Conservation (phyloP, 768 basidiomycete genomes). For the Gautieria morchelliformis region DNA sequence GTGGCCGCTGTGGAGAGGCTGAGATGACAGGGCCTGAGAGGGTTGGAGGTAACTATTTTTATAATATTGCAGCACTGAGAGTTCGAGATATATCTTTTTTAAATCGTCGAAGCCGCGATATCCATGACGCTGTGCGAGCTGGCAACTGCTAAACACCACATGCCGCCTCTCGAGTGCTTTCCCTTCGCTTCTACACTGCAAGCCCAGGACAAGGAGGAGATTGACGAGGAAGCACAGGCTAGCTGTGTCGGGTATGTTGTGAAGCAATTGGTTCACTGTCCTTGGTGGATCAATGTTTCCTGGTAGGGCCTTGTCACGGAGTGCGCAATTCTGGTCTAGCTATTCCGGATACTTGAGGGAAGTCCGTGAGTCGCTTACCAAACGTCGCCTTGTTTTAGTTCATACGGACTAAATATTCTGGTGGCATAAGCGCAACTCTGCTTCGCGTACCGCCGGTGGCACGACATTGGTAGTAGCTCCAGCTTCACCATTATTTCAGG, state of each 20-base stretch:
- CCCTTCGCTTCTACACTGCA: constrained; percentile 5
- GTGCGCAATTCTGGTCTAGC: constrained; percentile 78
- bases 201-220: not conserved
- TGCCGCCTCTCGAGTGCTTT: constrained; percentile 57
- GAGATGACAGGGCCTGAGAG: constrained; percentile 48
- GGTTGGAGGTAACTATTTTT: constrained; percentile 38
- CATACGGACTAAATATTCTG: not conserved
- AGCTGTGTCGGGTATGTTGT: constrained; percentile 42
- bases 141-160: constrained; percentile 60
- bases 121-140: constrained; percentile 73
- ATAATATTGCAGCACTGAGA: not conserved
- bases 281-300: not conserved
- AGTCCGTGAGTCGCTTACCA: constrained; percentile 43
- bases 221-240: constrained; percentile 21
- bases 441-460: constrained; percentile 62
- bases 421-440: constrained; percentile 55
- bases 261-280: not conserved
- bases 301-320: constrained; percentile 53
- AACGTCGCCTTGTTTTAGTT: not conserved
- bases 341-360: constrained; percentile 79
- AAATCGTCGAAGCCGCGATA: constrained; percentile 46
- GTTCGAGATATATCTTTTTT: not conserved
- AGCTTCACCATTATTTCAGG: not conserved
- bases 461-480: constrained; percentile 50
- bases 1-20: constrained; percentile 41